Evolutionary conservation across 805 yeast species (phyloP), one percentile per base, ranked within the genome.

Genomic region (Starmera pachycereana): DNA sequence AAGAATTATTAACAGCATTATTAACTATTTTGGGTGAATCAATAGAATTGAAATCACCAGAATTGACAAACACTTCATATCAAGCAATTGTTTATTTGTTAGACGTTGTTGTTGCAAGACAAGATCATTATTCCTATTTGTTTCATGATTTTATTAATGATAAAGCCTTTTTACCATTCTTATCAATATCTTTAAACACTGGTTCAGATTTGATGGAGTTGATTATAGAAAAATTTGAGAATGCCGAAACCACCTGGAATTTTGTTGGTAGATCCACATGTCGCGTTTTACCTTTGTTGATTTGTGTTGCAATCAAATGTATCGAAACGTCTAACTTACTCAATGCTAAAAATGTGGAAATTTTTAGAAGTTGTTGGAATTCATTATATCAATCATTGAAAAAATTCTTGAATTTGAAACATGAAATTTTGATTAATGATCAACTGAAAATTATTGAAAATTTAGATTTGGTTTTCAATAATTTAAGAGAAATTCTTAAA

Each of bases 401-500:
- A 35, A 52, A 47, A 35, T 80, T 81, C 50, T 62, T 81, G 39
- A 53, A 68, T 0, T 53, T 72, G 22, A 65, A 66, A 22, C 65
- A 72, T 22, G 71, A 68, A 3, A 52, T 66, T 1, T 63, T 78
- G 39, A 61, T 75, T 32, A 66, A 71, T 27, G 89, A 80, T 53
- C 92, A 83, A 57, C 61, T 75, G n/a, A 58, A 73, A 29, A 57
- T 84, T 27, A 55, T 83, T 44, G 83, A 80, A 41, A 69, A 72
- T 19, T 61, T 78, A 42, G 85, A 79, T 50, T 58, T 73, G 22
- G 73, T 78, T 53, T 51, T 78, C 33, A 66, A 60, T 29, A 57
- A 69, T 4, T 61, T 78, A 37, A 60, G 63, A 43, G 52, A 53
- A 0, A 53, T 66, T 22, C 59, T 69, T 40, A 61, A 62, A 34